Evolutionary conservation across 352 stramenopile species (phyloP).

Genomic region (Hyphochytrium catenoides): DNA sequence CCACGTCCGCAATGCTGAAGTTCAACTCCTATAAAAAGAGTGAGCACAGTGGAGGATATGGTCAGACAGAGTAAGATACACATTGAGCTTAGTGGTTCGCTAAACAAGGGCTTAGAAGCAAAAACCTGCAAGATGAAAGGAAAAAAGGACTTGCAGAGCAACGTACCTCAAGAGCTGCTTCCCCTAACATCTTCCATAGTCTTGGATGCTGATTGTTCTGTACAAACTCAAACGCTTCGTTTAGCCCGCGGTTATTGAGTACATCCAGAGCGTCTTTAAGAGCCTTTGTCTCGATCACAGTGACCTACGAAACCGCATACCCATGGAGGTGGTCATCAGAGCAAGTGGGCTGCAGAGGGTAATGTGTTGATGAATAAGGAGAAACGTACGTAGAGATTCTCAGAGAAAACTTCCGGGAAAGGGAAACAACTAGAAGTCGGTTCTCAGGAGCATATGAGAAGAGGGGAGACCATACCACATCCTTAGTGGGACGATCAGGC

Average conservation of each 20-base stretch:
- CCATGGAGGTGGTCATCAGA: constrained; percentile 4
- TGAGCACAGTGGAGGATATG: no score
- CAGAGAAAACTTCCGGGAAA: no score
- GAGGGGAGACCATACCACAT: constrained; percentile 12
- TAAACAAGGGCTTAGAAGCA: no score
- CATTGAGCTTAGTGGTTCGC: no score
- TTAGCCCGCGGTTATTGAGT: constrained; percentile 46
- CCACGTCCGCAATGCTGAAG: constrained; percentile 68
- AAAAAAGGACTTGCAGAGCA: no score
- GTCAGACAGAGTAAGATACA: no score
- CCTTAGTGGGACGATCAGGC: constrained; percentile 39
- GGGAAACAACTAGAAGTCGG: no score
- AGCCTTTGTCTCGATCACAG: constrained; percentile 64
- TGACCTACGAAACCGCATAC: constrained; percentile 12
- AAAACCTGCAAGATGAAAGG: no score
- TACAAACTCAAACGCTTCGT: constrained; percentile 49
- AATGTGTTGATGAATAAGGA: no score
- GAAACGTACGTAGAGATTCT: no score
- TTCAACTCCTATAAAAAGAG: constrained; percentile 67
- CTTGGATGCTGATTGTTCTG: constrained; percentile 56
- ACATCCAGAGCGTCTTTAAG: constrained; percentile 60
- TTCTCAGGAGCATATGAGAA: not conserved
- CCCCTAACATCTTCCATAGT: constrained; percentile 59
- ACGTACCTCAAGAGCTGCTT: constrained; percentile 65
- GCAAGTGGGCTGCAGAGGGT: no score